These are phyloP conservation scores for Mucor circinelloides DNA, from an alignment of 371 early-diverging fungal species.

Conservation along the genomic window DNA sequence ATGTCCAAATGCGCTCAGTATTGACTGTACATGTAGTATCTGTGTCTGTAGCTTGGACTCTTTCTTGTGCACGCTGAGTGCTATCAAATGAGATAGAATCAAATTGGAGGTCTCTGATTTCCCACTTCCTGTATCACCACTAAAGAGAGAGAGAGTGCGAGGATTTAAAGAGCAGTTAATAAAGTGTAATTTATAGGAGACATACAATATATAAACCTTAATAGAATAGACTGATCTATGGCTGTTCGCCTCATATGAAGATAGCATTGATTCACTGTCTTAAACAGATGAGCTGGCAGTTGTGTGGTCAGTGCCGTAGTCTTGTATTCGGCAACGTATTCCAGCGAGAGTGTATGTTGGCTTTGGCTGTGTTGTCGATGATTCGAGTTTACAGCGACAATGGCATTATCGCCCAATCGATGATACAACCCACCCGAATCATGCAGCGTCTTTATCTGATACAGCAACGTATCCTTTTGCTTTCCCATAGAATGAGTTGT, in stretches of 20 bases:
- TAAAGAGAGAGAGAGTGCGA: too few species aligned
- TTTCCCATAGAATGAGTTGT: neutral
- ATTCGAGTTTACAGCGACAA: neutral
- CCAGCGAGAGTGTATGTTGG: slow-evolving; percentile 57
- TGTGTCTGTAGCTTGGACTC: slow-evolving; percentile 79
- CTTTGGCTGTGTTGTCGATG: neutral
- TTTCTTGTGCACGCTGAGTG: slow-evolving; percentile 76
- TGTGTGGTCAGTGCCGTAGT: slow-evolving; percentile 53
- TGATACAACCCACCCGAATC: neutral
- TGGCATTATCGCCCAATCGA: neutral
- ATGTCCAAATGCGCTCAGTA: slow-evolving; percentile 91
- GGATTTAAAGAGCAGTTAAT: neutral
- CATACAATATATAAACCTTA: slow-evolving; percentile 42
- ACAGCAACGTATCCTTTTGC: neutral
- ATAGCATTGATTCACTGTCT: slow-evolving; percentile 72
- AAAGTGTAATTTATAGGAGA: slow-evolving; percentile 4
- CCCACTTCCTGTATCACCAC: slow-evolving; percentile 90
- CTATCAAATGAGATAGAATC: slow-evolving; percentile 71
- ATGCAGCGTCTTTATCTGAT: neutral
- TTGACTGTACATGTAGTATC: slow-evolving; percentile 69
- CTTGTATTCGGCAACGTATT: slow-evolving; percentile 71
- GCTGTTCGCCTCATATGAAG: slow-evolving; percentile 84
- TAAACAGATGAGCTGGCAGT: slow-evolving; percentile 84
- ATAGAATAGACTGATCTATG: slow-evolving; percentile 79
- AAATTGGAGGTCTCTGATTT: slow-evolving; percentile 76